Conservation (phyloP, 1,284 basidiomycete species). For the Takashimella koratensis region DNA sequence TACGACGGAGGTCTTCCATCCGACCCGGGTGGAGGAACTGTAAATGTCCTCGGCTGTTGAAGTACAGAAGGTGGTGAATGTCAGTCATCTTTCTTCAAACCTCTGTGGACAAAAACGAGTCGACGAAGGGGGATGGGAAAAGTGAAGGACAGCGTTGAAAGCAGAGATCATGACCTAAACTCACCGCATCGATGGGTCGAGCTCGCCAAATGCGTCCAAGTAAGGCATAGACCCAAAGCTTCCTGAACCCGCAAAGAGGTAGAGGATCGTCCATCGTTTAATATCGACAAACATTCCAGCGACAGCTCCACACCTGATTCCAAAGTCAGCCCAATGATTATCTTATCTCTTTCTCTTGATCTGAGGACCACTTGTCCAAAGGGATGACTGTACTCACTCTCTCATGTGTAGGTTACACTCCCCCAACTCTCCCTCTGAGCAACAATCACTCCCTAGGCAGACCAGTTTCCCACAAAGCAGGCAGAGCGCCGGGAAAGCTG, state of each 20-base stretch:
- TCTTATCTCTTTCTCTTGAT: too few relatives aligned
- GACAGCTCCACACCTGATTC: conserved; percentile 75
- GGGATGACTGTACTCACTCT: conserved; percentile 61
- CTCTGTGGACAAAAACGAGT: background rate
- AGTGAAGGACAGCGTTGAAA: background rate
- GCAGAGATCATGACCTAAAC: too few relatives aligned
- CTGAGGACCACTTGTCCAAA: too few relatives aligned
- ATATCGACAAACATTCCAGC: conserved; percentile 88
- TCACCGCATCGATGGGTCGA: conserved; percentile 87
- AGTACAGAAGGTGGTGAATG: background rate
- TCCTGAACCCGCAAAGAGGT: conserved; percentile 84
- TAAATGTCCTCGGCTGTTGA: conserved; percentile 69
- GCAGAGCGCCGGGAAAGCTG: conserved; percentile 85
- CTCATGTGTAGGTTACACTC: conserved; percentile 96
- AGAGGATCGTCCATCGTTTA: conserved; percentile 88
- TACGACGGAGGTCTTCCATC: conserved; percentile 87
- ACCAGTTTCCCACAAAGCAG: conserved; percentile 82
- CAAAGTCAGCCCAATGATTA: conserved; percentile 2
- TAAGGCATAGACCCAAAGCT: conserved; percentile 87
- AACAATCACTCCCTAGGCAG: conserved; percentile 92
- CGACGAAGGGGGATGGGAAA: background rate
- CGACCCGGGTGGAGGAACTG: conserved; percentile 82
- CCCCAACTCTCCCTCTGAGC: conserved; percentile 66
- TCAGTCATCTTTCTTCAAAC: background rate
- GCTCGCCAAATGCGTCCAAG: conserved; percentile 90